phyloP scores from a whole-genome alignment of 257 asterid genomes.

The Nicotiana tomentosiformis region DNA sequence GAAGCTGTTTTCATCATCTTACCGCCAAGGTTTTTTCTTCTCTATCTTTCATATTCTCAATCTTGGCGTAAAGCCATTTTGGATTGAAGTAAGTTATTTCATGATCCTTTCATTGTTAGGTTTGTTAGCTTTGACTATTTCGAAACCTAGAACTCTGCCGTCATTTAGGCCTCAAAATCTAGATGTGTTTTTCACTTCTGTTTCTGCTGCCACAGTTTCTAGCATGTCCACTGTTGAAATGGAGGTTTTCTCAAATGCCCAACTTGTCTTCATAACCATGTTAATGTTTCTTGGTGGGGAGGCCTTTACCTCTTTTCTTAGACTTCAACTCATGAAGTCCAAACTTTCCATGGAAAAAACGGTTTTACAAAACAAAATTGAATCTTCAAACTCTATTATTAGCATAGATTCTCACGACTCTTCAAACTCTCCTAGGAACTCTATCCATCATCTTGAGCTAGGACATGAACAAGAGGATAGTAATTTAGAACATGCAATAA shows the following conservation, averaged over 20 bases:
- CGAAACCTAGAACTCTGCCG: constrained; percentile 10
- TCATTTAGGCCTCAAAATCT: constrained; percentile 14
- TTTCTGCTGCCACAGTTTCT: constrained; percentile 35
- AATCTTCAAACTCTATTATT: no score
- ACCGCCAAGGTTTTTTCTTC: neutral
- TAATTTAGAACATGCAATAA: neutral
- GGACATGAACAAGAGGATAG: neutral
- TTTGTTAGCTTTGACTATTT: constrained; percentile 22
- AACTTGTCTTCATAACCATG: constrained; percentile 32
- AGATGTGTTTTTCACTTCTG: constrained; percentile 42
- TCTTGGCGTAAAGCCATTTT: constrained; percentile 22
- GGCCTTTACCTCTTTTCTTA: constrained; percentile 35
- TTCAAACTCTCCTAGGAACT: neutral
- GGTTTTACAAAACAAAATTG: neutral
- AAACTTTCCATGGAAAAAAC: neutral
- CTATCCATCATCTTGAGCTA: neutral
- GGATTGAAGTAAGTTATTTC: constrained; percentile 31
- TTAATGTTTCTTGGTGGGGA: constrained; percentile 49
- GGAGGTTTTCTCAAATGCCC: constrained; percentile 45
- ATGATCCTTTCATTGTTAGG: constrained; percentile 28
- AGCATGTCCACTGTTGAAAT: constrained; percentile 49
- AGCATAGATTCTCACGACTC: neutral
- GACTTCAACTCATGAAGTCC: constrained; percentile 21
- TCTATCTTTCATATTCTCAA: neutral
- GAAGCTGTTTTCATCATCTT: no score